These are phyloP conservation scores for Metarhizium rileyi DNA, from an alignment of 2,329 filamentous ascomycete genomes.

Conservation along the genomic window DNA sequence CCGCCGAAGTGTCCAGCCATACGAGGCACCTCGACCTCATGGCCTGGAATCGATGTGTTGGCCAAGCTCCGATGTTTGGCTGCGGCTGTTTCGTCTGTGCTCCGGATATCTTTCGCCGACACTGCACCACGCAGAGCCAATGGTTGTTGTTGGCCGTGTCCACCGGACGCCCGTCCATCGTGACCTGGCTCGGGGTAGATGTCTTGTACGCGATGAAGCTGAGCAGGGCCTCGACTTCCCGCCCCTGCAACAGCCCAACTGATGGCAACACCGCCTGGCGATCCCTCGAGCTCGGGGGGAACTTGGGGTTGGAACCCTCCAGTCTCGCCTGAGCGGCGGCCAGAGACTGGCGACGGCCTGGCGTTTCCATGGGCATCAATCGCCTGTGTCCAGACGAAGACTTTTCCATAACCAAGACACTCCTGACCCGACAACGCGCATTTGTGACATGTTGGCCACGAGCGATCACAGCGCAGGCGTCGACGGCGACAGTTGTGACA, in stretches of 20 bases:
- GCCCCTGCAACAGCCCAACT: neutral
- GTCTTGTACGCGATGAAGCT: neutral
- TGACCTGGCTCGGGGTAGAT: neutral
- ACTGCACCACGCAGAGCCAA: neutral
- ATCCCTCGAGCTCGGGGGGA: neutral
- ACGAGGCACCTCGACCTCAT: neutral
- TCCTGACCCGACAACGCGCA: constrained; percentile 44
- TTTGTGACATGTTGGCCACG: constrained; percentile 49
- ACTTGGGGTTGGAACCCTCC: neutral
- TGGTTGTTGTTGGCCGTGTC: neutral
- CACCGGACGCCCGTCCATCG: neutral
- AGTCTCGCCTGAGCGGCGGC: constrained; percentile 3
- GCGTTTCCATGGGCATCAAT: constrained; percentile 40
- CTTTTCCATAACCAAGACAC: constrained; percentile 52
- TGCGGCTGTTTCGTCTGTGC: neutral
- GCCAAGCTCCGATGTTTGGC: neutral
- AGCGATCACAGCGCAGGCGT: constrained; percentile 52
- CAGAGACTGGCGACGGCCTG: constrained; percentile 20
- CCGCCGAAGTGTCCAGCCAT: neutral
- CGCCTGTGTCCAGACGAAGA: constrained; percentile 49
- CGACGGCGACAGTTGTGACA: constrained; percentile 55
- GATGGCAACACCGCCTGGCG: neutral
- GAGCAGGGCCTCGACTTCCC: neutral
- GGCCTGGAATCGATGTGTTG: neutral
- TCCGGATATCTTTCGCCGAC: neutral